phyloP scores from a whole-genome alignment of 2,329 filamentous ascomycete species.

The Ophiocordyceps camponoti-floridani region DNA sequence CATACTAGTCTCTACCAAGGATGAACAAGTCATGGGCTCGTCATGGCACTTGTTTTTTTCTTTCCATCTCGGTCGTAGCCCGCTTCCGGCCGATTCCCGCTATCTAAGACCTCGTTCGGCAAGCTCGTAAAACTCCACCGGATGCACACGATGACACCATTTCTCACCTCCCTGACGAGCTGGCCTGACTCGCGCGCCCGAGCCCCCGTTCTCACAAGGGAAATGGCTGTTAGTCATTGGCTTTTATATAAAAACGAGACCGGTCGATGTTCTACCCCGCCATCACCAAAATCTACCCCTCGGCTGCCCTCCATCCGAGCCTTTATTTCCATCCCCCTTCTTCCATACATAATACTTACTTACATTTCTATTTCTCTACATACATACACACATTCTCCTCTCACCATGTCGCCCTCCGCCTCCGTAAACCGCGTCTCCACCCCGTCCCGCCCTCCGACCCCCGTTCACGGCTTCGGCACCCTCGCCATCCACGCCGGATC shows the following conservation, averaged over 20 bases:
- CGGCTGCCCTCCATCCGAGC: too few species aligned
- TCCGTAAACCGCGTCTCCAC: slow-evolving; percentile 44
- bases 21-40: too few species aligned
- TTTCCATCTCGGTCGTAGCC: too few species aligned
- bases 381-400: background rate
- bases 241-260: too few species aligned
- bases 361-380: background rate
- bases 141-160: slow-evolving; percentile 1
- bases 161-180: slow-evolving; percentile 1
- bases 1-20: too few species aligned
- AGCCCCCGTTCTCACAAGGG: background rate
- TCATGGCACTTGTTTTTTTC: too few species aligned
- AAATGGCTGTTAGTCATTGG: background rate
- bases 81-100: too few species aligned
- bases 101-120: background rate
- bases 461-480: slow-evolving; percentile 72
- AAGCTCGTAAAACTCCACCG: background rate
- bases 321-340: background rate
- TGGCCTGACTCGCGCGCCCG: background rate
- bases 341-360: background rate
- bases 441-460: slow-evolving; percentile 52
- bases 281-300: too few species aligned
- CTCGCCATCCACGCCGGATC: slow-evolving; percentile 87
- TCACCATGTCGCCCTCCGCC: slow-evolving; percentile 11
- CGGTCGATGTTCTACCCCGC: too few species aligned